Conservation (phyloP, 2,329 filamentous ascomycete genomes). For the Graphilbum ipis-grandicollis region DNA sequence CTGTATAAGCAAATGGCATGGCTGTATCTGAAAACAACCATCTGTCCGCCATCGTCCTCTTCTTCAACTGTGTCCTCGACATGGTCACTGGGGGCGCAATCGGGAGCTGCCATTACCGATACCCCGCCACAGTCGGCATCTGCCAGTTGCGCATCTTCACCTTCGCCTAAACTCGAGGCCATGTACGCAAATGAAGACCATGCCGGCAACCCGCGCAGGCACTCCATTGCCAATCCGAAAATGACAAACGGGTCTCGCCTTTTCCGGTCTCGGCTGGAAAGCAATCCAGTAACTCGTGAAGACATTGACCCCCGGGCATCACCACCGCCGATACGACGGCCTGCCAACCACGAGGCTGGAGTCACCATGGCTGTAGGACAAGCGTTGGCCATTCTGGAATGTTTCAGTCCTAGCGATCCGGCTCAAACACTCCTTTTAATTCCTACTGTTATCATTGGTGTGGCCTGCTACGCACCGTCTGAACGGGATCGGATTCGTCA, state of each 20-base stretch:
- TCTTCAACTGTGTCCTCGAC: constrained; percentile 3
- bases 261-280: no score
- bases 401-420: constrained; percentile 38
- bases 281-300: no score
- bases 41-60: constrained; percentile 30
- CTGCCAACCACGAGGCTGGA: constrained; percentile 29
- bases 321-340: constrained; percentile 28
- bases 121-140: constrained; percentile 14
- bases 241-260: not conserved
- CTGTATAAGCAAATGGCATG: constrained; percentile 51
- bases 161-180: constrained; percentile 8
- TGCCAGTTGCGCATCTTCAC: constrained; percentile 19
- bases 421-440: constrained; percentile 42
- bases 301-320: no score
- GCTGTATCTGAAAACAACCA: constrained; percentile 44
- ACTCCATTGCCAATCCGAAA: constrained; percentile 12
- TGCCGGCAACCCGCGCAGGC: constrained; percentile 7
- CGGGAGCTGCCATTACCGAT: constrained; percentile 6
- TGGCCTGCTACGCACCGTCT: constrained; percentile 34
- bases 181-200: not conserved
- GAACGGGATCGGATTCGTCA: constrained; percentile 35
- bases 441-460: constrained; percentile 42
- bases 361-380: constrained; percentile 39
- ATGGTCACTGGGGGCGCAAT: constrained; percentile 5
- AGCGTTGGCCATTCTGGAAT: constrained; percentile 34